These are phyloP conservation scores for Citropsis articulata DNA, from an alignment of 345 rosid genomes.

Conservation along the genomic window DNA sequence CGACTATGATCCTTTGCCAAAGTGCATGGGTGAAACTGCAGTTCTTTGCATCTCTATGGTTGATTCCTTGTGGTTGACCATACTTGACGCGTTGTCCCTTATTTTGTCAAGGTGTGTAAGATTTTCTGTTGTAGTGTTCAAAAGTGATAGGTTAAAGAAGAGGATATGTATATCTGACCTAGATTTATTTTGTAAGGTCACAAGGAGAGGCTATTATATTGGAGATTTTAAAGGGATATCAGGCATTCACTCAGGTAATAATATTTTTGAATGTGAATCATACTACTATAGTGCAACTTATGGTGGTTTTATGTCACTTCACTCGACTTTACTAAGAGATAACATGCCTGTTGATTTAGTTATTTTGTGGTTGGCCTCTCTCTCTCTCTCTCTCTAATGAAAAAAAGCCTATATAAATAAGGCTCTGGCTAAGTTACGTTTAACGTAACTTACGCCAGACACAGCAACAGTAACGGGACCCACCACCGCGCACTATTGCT, in stretches of 20 bases:
- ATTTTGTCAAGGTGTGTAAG: slow-evolving; percentile 75
- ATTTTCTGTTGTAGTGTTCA: slow-evolving; percentile 1
- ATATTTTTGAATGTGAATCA: not conserved
- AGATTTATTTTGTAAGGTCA: slow-evolving; percentile 60
- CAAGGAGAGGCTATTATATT: slow-evolving; percentile 97
- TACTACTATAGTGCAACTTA: not conserved
- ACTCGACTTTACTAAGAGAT: not conserved
- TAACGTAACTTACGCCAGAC: no score
- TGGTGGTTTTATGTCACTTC: not conserved
- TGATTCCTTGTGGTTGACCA: slow-evolving; percentile 93
- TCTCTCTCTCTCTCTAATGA: not conserved
- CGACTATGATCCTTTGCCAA: slow-evolving; percentile 60
- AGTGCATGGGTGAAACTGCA: slow-evolving; percentile 64
- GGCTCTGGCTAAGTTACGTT: no score
- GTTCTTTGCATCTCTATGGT: slow-evolving; percentile 85
- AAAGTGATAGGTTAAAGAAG: not conserved
- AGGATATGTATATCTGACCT: slow-evolving; percentile 27
- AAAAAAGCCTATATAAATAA: not conserved
- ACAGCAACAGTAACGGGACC: no score
- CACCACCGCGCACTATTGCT: no score
- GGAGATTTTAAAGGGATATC: slow-evolving; percentile 97
- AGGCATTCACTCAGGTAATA: slow-evolving; percentile 97
- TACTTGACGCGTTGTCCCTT: slow-evolving; percentile 95
- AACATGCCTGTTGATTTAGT: not conserved
- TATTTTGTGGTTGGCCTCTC: not conserved